Percentiles rank a stretch among this genome's conserved stretches.
These are phyloP conservation scores for Gillenia trifoliata DNA, from an alignment of 306 rosid species.

Conservation along the genomic window DNA sequence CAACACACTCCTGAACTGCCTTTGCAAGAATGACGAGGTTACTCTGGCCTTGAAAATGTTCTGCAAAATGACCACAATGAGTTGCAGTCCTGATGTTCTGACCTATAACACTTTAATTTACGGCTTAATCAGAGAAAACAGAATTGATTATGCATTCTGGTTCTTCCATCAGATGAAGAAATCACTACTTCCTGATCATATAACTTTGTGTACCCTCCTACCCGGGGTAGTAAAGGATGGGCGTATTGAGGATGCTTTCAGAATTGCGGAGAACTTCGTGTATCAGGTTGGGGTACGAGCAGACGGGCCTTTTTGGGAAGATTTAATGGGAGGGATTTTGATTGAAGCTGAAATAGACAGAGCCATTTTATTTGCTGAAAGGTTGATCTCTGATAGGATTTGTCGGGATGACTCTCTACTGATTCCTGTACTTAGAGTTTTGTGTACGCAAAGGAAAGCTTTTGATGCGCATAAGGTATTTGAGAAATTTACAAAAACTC, in stretches of 20 bases:
- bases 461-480: constrained; percentile 67
- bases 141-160: constrained; percentile 73
- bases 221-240: constrained; percentile 68
- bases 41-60: constrained; percentile 67
- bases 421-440: constrained; percentile 55
- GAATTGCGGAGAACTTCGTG: constrained; percentile 48
- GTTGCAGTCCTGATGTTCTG: constrained; percentile 74
- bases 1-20: constrained; percentile 76
- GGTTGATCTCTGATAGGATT: constrained; percentile 42
- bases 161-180: constrained; percentile 95
- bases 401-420: constrained; percentile 60
- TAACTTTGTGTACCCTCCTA: constrained; percentile 82
- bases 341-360: constrained; percentile 53
- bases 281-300: constrained; percentile 33
- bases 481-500: constrained; percentile 50
- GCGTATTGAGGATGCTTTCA: constrained; percentile 55
- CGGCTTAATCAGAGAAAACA: constrained; percentile 66
- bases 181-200: constrained; percentile 69
- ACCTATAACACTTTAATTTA: constrained; percentile 82
- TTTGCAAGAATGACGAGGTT: constrained; percentile 83
- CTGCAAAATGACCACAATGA: constrained; percentile 60
- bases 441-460: constrained; percentile 56
- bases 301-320: constrained; percentile 64
- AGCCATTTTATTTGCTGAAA: constrained; percentile 64
- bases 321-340: constrained; percentile 67